Conservation (phyloP, 2,329 filamentous ascomycete genomes). For the Coniochaeta prunicola region DNA sequence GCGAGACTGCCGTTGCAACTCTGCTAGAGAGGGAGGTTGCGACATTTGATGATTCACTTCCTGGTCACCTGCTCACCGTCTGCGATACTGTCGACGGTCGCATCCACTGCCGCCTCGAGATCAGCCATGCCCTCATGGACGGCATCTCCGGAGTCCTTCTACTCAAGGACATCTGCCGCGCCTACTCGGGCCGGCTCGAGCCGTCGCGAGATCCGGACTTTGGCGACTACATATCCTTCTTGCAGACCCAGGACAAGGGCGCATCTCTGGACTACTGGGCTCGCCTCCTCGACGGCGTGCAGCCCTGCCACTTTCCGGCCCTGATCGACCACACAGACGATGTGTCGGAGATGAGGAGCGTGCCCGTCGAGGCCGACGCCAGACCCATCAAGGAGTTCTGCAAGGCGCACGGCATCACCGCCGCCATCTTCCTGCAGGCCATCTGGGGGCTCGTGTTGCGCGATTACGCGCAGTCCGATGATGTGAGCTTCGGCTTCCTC, state of each 20-base stretch:
- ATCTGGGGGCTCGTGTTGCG: slow-evolving; percentile 20
- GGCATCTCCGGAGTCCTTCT: slow-evolving; percentile 21
- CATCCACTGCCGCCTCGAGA: slow-evolving; percentile 20
- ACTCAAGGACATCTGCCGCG: slow-evolving; percentile 17
- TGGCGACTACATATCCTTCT: slow-evolving; percentile 11
- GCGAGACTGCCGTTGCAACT: no score
- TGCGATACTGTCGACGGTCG: slow-evolving; percentile 5
- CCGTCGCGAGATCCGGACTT: slow-evolving; percentile 8
- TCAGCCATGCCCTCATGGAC: slow-evolving; percentile 26
- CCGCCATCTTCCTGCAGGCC: slow-evolving; percentile 42
- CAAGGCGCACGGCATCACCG: slow-evolving; percentile 29
- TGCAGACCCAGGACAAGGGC: slow-evolving; percentile 10
- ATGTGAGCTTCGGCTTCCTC: slow-evolving; percentile 38
- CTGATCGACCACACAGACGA: no score
- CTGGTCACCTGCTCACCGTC: slow-evolving; percentile 11
- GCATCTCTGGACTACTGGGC: slow-evolving; percentile 19
- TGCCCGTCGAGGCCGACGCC: slow-evolving; percentile 11
- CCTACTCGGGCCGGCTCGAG: slow-evolving; percentile 14
- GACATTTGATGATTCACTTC: slow-evolving; percentile 11
- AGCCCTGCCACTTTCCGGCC: slow-evolving; percentile 20
- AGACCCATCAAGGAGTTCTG: slow-evolving; percentile 6
- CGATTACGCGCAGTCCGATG: not conserved
- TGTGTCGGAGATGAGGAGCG: slow-evolving; percentile 3
- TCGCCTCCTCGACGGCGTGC: slow-evolving; percentile 14
- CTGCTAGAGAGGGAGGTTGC: not conserved